These are phyloP conservation scores for Aspergillus niger DNA, from an alignment of 2,329 filamentous ascomycete genomes.

Conservation along the genomic window DNA sequence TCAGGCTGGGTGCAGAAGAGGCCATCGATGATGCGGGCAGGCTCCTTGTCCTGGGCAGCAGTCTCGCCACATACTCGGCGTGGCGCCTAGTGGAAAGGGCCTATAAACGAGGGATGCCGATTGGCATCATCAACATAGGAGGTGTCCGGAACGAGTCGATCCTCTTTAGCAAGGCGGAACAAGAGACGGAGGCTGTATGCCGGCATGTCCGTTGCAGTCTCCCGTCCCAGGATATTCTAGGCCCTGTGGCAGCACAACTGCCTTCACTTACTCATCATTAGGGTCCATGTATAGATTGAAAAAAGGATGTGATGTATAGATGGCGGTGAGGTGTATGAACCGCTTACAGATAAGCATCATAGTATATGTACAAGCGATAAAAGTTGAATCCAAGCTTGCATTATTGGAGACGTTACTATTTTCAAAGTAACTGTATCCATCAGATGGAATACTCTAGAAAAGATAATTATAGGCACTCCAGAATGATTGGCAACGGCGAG, in stretches of 20 bases:
- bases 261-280: conserved; percentile 13
- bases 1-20: conserved; percentile 76
- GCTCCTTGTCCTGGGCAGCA: conserved; percentile 81
- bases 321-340: too few relatives aligned
- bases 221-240: conserved; percentile 45
- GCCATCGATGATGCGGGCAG: conserved; percentile 75
- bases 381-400: not conserved
- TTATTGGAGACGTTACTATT: too few relatives aligned
- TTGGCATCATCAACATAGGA: conserved; percentile 79
- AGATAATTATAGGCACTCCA: not conserved
- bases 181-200: conserved; percentile 18
- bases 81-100: conserved; percentile 87
- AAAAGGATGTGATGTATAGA: not conserved
- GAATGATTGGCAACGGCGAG: not conserved
- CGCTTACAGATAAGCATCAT: not conserved
- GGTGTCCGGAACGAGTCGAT: conserved; percentile 50
- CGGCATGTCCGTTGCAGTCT: conserved; percentile 47
- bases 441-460: not conserved
- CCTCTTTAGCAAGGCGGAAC: conserved; percentile 40
- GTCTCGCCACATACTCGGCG: conserved; percentile 90
- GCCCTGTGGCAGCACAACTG: conserved; percentile 39
- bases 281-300: not conserved
- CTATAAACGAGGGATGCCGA: conserved; percentile 77
- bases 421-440: too few relatives aligned
- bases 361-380: not conserved